Conservation (phyloP, 2,329 filamentous ascomycete species). For the Fusarium fracticaudum region DNA sequence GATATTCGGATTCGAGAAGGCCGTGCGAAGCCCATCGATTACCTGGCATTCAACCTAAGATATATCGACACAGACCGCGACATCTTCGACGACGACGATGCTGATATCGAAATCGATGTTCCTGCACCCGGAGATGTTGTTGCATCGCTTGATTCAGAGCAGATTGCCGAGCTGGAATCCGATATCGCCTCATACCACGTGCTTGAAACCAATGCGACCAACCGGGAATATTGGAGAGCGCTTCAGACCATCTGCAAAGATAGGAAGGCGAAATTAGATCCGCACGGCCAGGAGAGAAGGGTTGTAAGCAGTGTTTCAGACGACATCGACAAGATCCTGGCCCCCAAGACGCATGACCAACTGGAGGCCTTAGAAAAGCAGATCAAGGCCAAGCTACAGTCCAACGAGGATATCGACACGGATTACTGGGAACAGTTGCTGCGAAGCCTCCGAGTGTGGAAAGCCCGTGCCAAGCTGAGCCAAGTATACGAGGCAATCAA, state of each 20-base stretch:
- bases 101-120: conserved; percentile 77
- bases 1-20: conserved; percentile 92
- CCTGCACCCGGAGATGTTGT: conserved; percentile 85
- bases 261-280: conserved; percentile 71
- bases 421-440: conserved; percentile 98
- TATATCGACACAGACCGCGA: conserved; percentile 88
- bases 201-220: conserved; percentile 80
- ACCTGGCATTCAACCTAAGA: conserved; percentile 88
- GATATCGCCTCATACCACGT: conserved; percentile 84
- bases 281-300: conserved; percentile 71
- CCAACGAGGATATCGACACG: conserved; percentile 91
- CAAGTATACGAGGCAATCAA: conserved; percentile 81
- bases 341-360: conserved; percentile 86
- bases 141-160: conserved; percentile 71
- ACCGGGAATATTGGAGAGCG: conserved; percentile 92
- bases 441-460: conserved; percentile 86
- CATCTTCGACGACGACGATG: conserved; percentile 85
- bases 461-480: conserved; percentile 86
- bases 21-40: conserved; percentile 91
- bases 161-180: conserved; percentile 80
- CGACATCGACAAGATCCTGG: conserved; percentile 88
- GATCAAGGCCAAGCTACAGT: conserved; percentile 85
- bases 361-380: conserved; percentile 88
- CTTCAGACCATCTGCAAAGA: conserved; percentile 87
- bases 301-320: conserved; percentile 83